These are phyloP conservation scores for Aspergillus tamarii DNA, from an alignment of 2,329 filamentous ascomycete species.

Conservation along the genomic window DNA sequence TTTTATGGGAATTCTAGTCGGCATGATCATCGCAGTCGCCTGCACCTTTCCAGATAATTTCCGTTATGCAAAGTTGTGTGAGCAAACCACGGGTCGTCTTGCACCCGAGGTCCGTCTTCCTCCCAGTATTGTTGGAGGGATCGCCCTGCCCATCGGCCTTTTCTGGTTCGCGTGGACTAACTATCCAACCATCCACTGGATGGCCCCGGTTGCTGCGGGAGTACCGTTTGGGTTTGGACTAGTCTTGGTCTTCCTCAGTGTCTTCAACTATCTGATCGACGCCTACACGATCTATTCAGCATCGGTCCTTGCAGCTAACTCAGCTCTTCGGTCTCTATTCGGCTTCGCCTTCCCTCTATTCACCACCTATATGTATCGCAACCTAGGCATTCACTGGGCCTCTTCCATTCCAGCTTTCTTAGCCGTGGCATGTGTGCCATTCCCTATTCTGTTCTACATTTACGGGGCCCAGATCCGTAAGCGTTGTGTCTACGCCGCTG, in stretches of 20 bases:
- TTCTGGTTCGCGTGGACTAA: constrained; percentile 66
- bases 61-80: constrained; percentile 32
- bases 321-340: constrained; percentile 48
- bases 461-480: constrained; percentile 41
- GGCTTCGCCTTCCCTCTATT: constrained; percentile 52
- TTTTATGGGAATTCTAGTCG: constrained; percentile 51
- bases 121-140: constrained; percentile 51
- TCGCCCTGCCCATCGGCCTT: constrained; percentile 57
- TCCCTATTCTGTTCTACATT: constrained; percentile 46
- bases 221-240: constrained; percentile 46
- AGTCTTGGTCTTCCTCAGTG: constrained; percentile 43
- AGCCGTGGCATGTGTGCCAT: constrained; percentile 44
- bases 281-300: constrained; percentile 46
- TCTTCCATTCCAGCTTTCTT: constrained; percentile 49
- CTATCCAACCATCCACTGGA: constrained; percentile 45
- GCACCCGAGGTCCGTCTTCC: constrained; percentile 61
- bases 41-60: constrained; percentile 44
- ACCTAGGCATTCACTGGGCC: constrained; percentile 52
- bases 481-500: constrained; percentile 41
- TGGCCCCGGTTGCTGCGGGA: constrained; percentile 38
- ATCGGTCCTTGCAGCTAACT: constrained; percentile 45
- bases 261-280: constrained; percentile 49
- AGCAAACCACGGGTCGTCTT: constrained; percentile 25
- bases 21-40: constrained; percentile 38
- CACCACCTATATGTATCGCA: constrained; percentile 48